Percentiles rank a stretch among this genome's conserved stretches.
Conservation (phyloP, 2,329 filamentous ascomycete species). For the Dendryphion nanum region DNA sequence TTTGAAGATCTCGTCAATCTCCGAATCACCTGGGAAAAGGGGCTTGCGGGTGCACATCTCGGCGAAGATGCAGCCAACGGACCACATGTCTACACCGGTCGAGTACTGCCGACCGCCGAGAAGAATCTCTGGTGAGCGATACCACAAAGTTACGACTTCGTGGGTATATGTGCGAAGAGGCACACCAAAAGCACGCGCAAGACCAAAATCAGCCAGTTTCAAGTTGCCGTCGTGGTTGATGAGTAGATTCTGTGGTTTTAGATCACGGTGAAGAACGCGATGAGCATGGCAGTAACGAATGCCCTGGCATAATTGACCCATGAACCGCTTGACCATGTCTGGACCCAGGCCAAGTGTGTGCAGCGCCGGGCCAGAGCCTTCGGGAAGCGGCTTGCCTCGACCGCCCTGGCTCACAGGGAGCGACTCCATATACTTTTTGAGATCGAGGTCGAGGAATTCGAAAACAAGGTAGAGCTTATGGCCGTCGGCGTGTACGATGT, state of each 20-base stretch:
- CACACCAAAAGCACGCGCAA: conserved; percentile 87
- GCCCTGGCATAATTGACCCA: conserved; percentile 81
- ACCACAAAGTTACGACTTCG: conserved; percentile 92
- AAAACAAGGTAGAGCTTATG: conserved; percentile 94
- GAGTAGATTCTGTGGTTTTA: conserved; percentile 88
- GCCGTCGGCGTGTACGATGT: conserved; percentile 92
- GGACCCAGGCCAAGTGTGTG: conserved; percentile 71
- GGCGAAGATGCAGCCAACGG: conserved; percentile 88
- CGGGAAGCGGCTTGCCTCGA: conserved; percentile 79
- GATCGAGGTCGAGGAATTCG: conserved; percentile 85
- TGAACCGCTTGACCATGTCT: conserved; percentile 87
- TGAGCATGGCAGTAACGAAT: conserved; percentile 87
- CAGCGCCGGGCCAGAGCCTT: conserved; percentile 65
- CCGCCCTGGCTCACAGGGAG: conserved; percentile 81
- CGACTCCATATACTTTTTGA: conserved; percentile 96
- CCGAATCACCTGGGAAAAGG: conserved; percentile 86
- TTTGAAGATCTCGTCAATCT: conserved; percentile 94
- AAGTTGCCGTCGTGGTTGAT: conserved; percentile 85
- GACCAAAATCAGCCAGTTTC: conserved; percentile 86
- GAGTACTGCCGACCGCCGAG: conserved; percentile 90
- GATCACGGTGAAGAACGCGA: conserved; percentile 80
- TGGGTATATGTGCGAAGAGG: conserved; percentile 90
- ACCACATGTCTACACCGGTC: conserved; percentile 96
- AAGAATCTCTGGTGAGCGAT: conserved; percentile 85
- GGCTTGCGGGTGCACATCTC: conserved; percentile 96